Conservation (phyloP, 2,329 filamentous ascomycete genomes). For the Pseudocercospora cruenta region DNA sequence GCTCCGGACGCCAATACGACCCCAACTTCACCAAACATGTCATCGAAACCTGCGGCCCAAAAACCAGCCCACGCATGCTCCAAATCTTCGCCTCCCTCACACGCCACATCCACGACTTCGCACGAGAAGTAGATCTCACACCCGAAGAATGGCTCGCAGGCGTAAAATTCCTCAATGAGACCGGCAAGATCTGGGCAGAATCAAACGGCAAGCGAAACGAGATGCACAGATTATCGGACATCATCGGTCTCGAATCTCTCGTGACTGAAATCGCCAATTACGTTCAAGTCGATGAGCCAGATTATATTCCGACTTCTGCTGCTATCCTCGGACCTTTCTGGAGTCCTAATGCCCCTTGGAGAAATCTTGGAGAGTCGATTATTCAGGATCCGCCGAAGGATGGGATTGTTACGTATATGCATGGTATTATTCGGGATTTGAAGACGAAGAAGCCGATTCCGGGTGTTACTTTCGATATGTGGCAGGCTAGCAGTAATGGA, state of each 20-base stretch:
- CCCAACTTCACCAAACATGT: constrained; percentile 76
- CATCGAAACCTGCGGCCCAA: constrained; percentile 72
- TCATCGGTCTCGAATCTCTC: constrained; percentile 72
- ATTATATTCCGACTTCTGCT: constrained; percentile 69
- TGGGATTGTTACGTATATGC: constrained; percentile 67
- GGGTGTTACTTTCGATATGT: constrained; percentile 74
- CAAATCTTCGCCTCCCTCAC: constrained; percentile 67
- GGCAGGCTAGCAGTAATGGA: constrained; percentile 76
- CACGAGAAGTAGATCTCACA: constrained; percentile 75
- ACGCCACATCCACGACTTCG: constrained; percentile 76
- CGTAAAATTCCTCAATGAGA: constrained; percentile 71
- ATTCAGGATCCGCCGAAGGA: constrained; percentile 64
- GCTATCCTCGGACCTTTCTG: constrained; percentile 79
- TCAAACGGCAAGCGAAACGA: constrained; percentile 63
- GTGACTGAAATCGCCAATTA: constrained; percentile 70
- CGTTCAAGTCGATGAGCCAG: constrained; percentile 61
- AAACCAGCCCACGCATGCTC: constrained; percentile 66
- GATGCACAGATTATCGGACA: constrained; percentile 71
- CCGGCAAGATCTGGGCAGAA: constrained; percentile 8
- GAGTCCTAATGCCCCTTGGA: constrained; percentile 72
- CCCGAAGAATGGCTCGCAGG: constrained; percentile 77
- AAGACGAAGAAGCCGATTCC: constrained; percentile 67
- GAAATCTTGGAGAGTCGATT: constrained; percentile 66
- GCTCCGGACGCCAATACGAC: constrained; percentile 60
- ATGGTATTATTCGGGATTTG: constrained; percentile 68